Evolutionary conservation across 2,329 filamentous ascomycete species (phyloP), one percentile per base, ranked within the genome.

Genomic region (Pseudocercospora fijiensis): DNA sequence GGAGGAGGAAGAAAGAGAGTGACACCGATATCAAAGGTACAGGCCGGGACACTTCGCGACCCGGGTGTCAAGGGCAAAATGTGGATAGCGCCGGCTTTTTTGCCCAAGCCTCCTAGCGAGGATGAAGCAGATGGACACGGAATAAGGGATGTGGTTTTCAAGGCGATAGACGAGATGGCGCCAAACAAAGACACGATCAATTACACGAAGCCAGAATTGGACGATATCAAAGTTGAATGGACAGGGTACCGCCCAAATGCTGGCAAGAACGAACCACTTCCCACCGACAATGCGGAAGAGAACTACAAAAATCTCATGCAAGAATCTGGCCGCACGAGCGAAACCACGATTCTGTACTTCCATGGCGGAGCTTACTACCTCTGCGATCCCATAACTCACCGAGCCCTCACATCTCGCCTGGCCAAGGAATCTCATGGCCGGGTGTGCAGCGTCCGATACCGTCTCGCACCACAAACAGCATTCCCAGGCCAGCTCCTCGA

Each of bases 401-500:
- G 91, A 2, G 74, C 79, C 0, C 77, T 83, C 0, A 83, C 82
- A 18, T 84, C 84, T 63, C 84, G 82, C 58, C 78, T 94, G 13
- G 89, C 90, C 22, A 86, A 88, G 72, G 74, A 87, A 62, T 88
- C 85, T 0, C 84, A 85, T 24, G 90, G 90, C 1, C 83, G 89
- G 6, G 86, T 87, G 43, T 90, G 90, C 77, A 88, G 84, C 28
- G 86, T 93, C 4, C 84, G 89, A 3, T 94, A 94, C 76, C 83
- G 91, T 5, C 83, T 95, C 2, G 85, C 89, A 11, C 91, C 91
- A 0, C 88, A 92, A 73, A 78, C 88, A 64, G 85, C 90, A 0
- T 95, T 95, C 73, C 91, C 91, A 0, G 81, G 88, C 0, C 89
- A 90, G 1, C 76, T 95, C 6, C 78, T 94, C 49, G 91, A 95